Evolutionary conservation across 2,329 filamentous ascomycete species (phyloP).

Genomic region (Rhynchosporium graminicola): DNA sequence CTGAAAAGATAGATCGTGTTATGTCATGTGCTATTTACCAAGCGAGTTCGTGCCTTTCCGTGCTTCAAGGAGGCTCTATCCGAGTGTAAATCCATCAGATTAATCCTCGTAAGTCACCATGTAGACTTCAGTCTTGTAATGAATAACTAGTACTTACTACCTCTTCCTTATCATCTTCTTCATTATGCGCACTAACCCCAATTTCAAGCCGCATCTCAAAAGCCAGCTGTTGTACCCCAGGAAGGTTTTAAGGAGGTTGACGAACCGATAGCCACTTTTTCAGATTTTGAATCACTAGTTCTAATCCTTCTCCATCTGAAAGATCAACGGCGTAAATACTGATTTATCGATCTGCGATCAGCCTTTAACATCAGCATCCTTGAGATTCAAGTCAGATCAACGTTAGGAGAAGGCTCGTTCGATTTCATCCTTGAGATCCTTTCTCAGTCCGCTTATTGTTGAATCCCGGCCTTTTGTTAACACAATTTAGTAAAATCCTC

Average conservation of each 20-base stretch:
- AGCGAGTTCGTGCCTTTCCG: too few species aligned
- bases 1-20: too few species aligned
- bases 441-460: constrained; percentile 23
- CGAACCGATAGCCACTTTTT: constrained; percentile 54
- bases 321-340: constrained; percentile 49
- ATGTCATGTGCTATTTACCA: too few species aligned
- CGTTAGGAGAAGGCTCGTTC: constrained; percentile 57
- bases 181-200: constrained; percentile 45
- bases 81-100: too few species aligned
- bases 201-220: constrained; percentile 59
- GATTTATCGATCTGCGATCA: constrained; percentile 52
- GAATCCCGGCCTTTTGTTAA: too few species aligned
- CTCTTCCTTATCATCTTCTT: background rate
- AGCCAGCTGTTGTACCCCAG: constrained; percentile 52
- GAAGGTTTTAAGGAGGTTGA: constrained; percentile 53
- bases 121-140: too few species aligned
- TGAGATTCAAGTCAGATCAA: constrained; percentile 49
- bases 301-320: constrained; percentile 44
- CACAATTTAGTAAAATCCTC: background rate
- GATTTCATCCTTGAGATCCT: constrained; percentile 48
- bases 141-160: too few species aligned
- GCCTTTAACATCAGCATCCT: constrained; percentile 56
- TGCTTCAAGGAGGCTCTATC: too few species aligned
- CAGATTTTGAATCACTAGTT: constrained; percentile 50
- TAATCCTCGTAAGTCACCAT: too few species aligned